Conservation (phyloP, 352 stramenopile genomes). For the Globisporangium orthogonon region DNA sequence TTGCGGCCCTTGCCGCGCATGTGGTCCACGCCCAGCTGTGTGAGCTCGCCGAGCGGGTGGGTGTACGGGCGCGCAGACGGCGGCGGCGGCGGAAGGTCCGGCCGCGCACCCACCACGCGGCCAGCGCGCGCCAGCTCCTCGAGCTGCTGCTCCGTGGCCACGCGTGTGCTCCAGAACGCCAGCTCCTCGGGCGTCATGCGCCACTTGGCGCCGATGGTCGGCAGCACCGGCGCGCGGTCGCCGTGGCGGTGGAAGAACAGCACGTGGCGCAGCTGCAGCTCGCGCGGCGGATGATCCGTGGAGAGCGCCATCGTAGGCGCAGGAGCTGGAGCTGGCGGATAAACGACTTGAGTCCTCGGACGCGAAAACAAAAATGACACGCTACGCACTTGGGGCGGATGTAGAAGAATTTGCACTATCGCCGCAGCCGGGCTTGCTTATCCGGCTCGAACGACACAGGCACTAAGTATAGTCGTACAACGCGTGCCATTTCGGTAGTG, state of each 20-base stretch:
- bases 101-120: slow-evolving; percentile 39
- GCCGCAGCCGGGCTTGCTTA: too few relatives aligned
- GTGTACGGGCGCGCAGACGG: slow-evolving; percentile 26
- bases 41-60: slow-evolving; percentile 56
- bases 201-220: slow-evolving; percentile 44
- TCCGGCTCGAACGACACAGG: too few relatives aligned
- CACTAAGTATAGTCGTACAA: too few relatives aligned
- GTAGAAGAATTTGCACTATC: too few relatives aligned
- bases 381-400: too few relatives aligned
- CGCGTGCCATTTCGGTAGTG: too few relatives aligned
- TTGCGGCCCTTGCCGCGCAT: slow-evolving; percentile 57
- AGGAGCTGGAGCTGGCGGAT: not conserved
- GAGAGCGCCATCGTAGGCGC: not conserved
- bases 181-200: slow-evolving; percentile 43
- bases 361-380: not conserved
- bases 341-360: not conserved
- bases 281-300: slow-evolving; percentile 1
- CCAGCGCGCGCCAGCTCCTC: slow-evolving; percentile 34
- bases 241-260: slow-evolving; percentile 79
- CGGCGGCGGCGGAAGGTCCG: slow-evolving; percentile 35
- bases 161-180: slow-evolving; percentile 50
- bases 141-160: slow-evolving; percentile 52
- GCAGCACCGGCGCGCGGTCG: slow-evolving; percentile 70
- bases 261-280: slow-evolving; percentile 58
- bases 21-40: slow-evolving; percentile 55